Evolutionary conservation across 2,329 filamentous ascomycete genomes (phyloP).

Genomic region (Claviceps purpurea): DNA sequence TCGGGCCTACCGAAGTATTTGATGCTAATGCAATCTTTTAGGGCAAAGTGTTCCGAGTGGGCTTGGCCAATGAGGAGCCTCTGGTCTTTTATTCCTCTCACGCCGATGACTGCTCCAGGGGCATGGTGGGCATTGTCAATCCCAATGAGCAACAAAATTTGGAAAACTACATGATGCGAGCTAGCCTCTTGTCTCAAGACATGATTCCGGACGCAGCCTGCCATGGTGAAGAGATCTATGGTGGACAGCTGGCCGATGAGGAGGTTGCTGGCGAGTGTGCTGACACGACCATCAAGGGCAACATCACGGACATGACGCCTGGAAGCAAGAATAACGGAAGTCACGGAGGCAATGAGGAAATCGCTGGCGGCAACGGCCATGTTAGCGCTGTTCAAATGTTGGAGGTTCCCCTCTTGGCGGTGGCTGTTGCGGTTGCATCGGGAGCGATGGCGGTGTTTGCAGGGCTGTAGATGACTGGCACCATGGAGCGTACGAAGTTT

Average conservation of each 20-base stretch:
- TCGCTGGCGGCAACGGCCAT: neutral
- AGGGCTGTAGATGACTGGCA: neutral
- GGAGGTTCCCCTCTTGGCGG: neutral
- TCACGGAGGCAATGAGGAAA: neutral
- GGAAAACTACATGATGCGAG: constrained; percentile 18
- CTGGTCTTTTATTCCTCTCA: constrained; percentile 27
- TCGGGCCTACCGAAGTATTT: neutral
- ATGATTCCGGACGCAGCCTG: constrained; percentile 14
- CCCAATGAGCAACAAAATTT: constrained; percentile 17
- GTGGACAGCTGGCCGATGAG: constrained; percentile 16
- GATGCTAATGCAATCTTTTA: constrained; percentile 6
- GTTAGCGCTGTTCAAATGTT: neutral
- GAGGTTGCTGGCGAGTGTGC: neutral
- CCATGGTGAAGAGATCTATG: constrained; percentile 19
- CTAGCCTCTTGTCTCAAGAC: constrained; percentile 12
- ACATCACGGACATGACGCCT: neutral
- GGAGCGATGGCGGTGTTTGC: neutral
- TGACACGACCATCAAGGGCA: neutral
- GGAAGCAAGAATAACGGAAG: neutral
- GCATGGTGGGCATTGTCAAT: constrained; percentile 29
- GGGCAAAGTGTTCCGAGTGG: constrained; percentile 23
- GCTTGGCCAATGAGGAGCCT: constrained; percentile 18
- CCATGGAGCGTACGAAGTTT: neutral
- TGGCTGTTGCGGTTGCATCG: neutral
- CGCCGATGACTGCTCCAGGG: constrained; percentile 21